phyloP scores from a whole-genome alignment of 78 protist genomes.

The Emiliania huxleyi region DNA sequence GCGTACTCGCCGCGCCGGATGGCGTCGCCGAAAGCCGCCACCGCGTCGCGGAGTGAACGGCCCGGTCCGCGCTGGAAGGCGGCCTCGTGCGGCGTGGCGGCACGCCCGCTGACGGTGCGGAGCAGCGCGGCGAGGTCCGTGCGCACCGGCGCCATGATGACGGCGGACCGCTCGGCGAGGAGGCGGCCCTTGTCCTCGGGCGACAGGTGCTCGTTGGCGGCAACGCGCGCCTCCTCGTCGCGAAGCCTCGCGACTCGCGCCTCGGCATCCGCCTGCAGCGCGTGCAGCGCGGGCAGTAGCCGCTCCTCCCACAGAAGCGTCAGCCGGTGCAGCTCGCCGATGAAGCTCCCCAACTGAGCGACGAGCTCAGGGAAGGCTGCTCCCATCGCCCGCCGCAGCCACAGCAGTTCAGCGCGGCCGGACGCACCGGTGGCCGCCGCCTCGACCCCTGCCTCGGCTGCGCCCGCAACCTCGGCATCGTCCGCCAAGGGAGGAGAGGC shows the following conservation, averaged over 20 bases:
- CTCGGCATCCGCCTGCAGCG: neutral
- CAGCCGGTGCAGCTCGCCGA: neutral
- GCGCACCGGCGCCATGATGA: neutral
- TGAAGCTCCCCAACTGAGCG: neutral
- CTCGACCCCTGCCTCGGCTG: no score
- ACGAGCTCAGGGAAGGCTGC: neutral
- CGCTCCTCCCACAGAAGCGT: neutral
- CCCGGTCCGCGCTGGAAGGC: neutral
- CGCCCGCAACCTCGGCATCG: no score
- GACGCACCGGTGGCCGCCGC: neutral
- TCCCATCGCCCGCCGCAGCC: neutral
- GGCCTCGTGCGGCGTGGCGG: neutral
- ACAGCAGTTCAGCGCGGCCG: neutral
- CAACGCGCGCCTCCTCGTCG: neutral
- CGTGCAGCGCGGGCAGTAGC: neutral
- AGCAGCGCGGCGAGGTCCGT: neutral
- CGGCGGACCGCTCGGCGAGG: neutral
- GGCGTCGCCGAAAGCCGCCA: neutral
- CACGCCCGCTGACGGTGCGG: neutral
- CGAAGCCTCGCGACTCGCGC: neutral
- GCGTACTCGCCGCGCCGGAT: neutral
- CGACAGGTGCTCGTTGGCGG: conserved; percentile 2
- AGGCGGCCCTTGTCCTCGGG: conserved; percentile 9
- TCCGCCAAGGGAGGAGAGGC: no score
- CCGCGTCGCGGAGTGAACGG: neutral